phyloP scores from a whole-genome alignment of 768 basidiomycete genomes.

The Trametes cubensis region DNA sequence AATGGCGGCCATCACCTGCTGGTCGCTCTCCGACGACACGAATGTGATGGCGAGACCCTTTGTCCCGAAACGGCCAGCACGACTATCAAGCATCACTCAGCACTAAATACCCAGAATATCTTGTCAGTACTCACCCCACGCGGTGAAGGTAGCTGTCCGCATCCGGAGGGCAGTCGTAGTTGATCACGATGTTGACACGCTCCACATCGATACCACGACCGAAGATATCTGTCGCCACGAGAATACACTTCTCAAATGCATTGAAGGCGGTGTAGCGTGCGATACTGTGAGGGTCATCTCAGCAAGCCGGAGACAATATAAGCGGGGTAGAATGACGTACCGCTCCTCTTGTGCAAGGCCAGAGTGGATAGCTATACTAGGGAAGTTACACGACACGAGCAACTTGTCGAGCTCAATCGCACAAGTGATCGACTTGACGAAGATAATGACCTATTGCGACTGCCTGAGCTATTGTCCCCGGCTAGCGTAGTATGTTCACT shows the following conservation, averaged over 20 bases:
- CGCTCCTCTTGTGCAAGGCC: slow-evolving; percentile 94
- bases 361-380: slow-evolving; percentile 96
- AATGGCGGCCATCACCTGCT: slow-evolving; percentile 92
- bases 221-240: slow-evolving; percentile 99
- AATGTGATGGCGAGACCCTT: slow-evolving; percentile 99
- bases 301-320: slow-evolving; percentile 11
- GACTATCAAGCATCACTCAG: slow-evolving; percentile 47
- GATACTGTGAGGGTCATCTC: slow-evolving; percentile 57
- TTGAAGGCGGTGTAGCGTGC: slow-evolving; percentile 97
- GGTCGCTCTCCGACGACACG: slow-evolving; percentile 88
- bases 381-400: slow-evolving; percentile 96
- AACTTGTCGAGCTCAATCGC: slow-evolving; percentile 97
- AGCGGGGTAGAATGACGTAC: slow-evolving; percentile 46
- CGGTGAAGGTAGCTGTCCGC: slow-evolving; percentile 99
- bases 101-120: neutral
- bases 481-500: slow-evolving; percentile 15
- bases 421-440: slow-evolving; percentile 96
- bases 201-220: slow-evolving; percentile 99
- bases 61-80: slow-evolving; percentile 98
- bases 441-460: slow-evolving; percentile 85
- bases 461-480: neutral
- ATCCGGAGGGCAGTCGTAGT: slow-evolving; percentile 97
- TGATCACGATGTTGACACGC: slow-evolving; percentile 98
- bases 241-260: slow-evolving; percentile 98
- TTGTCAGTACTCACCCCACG: slow-evolving; percentile 68